These are phyloP conservation scores for Phytophthora citrophthora DNA, from an alignment of 352 stramenopile species.

Conservation along the genomic window DNA sequence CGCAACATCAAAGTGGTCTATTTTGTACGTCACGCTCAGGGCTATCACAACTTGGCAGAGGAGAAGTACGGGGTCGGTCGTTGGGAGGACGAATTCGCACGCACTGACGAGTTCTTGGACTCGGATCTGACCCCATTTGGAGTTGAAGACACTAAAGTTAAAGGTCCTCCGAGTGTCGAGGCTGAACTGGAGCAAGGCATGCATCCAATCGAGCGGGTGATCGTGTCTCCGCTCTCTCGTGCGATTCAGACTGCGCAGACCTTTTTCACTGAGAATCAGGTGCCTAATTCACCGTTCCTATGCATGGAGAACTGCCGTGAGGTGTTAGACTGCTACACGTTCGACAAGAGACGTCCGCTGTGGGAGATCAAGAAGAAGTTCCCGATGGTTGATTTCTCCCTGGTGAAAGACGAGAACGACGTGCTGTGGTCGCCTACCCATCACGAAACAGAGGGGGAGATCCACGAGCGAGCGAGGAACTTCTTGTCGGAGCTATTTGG, in stretches of 20 bases:
- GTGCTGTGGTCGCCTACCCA: conserved; percentile 57
- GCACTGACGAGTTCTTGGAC: conserved; percentile 62
- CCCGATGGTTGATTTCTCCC: conserved; percentile 61
- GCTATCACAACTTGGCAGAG: conserved; percentile 66
- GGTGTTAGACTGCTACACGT: conserved; percentile 72
- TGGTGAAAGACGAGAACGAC: conserved; percentile 59
- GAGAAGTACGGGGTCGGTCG: conserved; percentile 50
- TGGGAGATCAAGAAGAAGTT: conserved; percentile 58
- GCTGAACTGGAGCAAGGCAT: conserved; percentile 58
- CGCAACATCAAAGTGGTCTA: conserved; percentile 74
- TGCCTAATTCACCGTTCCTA: conserved; percentile 41
- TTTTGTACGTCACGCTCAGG: conserved; percentile 72
- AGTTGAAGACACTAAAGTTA: conserved; percentile 48
- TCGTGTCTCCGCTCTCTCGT: conserved; percentile 70
- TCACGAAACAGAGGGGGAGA: conserved; percentile 65
- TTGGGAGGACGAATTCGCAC: conserved; percentile 67
- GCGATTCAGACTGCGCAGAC: conserved; percentile 70
- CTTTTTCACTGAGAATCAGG: conserved; percentile 52
- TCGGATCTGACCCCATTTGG: conserved; percentile 64
- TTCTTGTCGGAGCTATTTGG: conserved; percentile 63
- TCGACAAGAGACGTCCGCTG: conserved; percentile 60
- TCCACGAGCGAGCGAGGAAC: conserved; percentile 44
- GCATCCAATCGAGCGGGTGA: conserved; percentile 63
- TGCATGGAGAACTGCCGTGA: conserved; percentile 70
- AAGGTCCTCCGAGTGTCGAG: conserved; percentile 41